A percentile compares a stretch with the other conserved stretches of the same genome.
Conservation (phyloP, 2,329 filamentous ascomycete species). For the Monilinia vaccinii-corymbosi region DNA sequence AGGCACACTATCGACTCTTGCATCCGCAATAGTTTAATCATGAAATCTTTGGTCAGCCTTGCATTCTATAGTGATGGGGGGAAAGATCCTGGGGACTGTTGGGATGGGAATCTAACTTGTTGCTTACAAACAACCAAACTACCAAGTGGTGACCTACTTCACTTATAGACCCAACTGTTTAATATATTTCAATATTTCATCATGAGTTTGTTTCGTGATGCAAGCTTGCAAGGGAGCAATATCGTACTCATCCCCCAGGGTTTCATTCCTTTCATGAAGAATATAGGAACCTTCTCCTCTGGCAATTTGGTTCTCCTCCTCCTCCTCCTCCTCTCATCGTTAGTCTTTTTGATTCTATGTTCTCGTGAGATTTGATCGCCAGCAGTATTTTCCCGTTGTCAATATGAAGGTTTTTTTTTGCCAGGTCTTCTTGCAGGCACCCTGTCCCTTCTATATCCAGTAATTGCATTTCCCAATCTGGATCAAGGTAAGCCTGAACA, state of each 20-base stretch:
- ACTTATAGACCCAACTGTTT: conserved; percentile 1
- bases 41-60: neutral
- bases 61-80: neutral
- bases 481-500: conserved; percentile 5
- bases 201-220: conserved; percentile 6
- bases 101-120: neutral
- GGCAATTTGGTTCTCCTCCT: neutral
- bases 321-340: conserved; percentile 5
- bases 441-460: conserved; percentile 16
- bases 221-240: conserved; percentile 3
- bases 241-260: conserved; percentile 3
- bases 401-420: conserved; percentile 17
- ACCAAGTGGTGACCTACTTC: neutral
- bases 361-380: neutral
- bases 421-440: conserved; percentile 13
- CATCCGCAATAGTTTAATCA: conserved; percentile 3
- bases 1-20: conserved; percentile 9
- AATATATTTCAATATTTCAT: neutral
- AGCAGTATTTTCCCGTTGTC: conserved; percentile 8
- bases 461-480: conserved; percentile 7
- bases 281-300: conserved; percentile 9
- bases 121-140: neutral
- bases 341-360: conserved; percentile 3
- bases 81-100: neutral
- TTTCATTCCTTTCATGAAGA: conserved; percentile 1